Conservation (phyloP, 345 rosid species). For the Bretschneidera sinensis region DNA sequence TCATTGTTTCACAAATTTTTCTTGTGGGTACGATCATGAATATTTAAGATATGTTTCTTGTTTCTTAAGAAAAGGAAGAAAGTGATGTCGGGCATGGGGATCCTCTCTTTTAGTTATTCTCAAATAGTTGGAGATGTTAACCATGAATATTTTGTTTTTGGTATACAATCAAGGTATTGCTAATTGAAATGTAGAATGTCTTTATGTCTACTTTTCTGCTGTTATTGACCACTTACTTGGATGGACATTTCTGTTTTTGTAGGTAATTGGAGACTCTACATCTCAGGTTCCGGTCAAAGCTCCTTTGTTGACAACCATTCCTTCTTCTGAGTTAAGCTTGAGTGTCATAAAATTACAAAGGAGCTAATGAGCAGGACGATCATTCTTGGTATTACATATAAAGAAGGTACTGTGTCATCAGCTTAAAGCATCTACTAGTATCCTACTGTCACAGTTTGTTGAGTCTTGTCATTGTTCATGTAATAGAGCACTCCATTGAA, state of each 20-base stretch:
- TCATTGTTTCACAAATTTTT: background rate
- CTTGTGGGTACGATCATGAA: background rate
- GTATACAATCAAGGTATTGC: too few species aligned
- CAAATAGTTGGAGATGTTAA: slow-evolving; percentile 12
- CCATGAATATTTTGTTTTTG: background rate
- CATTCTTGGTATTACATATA: background rate
- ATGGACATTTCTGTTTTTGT: background rate
- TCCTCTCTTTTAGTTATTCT: slow-evolving; percentile 13
- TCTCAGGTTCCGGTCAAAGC: background rate
- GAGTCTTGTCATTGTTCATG: too few species aligned
- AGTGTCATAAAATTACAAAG: background rate
- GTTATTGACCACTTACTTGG: background rate
- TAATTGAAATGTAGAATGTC: too few species aligned
- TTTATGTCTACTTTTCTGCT: background rate
- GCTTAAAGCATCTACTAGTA: too few species aligned
- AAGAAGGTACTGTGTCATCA: background rate
- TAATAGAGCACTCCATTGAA: background rate
- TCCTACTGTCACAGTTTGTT: too few species aligned
- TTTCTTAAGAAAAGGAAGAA: background rate
- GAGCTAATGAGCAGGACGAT: background rate
- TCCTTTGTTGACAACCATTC: background rate
- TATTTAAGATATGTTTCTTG: background rate
- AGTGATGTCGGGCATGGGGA: background rate
- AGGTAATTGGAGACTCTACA: background rate
- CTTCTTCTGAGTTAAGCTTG: background rate